Evolutionary conservation across 2,329 filamentous ascomycete species (phyloP), one percentile per base, ranked within the genome.

Genomic region (Phialocephala sp.): DNA sequence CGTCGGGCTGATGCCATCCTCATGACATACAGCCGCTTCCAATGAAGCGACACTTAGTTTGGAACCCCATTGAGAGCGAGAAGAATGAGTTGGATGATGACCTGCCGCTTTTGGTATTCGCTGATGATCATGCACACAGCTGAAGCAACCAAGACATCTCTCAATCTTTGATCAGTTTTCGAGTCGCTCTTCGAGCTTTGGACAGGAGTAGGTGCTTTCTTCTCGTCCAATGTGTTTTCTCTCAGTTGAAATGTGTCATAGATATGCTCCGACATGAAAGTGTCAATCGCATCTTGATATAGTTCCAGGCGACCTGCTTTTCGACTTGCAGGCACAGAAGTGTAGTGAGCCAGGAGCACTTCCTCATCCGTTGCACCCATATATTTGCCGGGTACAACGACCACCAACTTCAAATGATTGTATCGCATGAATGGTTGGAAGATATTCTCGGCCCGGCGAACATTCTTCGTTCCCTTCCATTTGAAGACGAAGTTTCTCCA

Each of bases 301-400:
- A 69, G 35, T 20, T 69, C 64, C 14, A 69, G 55, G 5, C 65
- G 62, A 47, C 65, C 67, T 43, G 65, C 56, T 62, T 69, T 67
- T 6, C 67, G 65, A 14, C 37, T 54, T 8, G 55, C 39, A 20
- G 56, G 43, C 15, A 60, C 60, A 62, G 60, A 69, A 1, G 58
- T 57, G 36, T 67, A 69, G 1, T 35, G 20, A 32, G 67, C 67
- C 32, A 69, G 35, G 14, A 66, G 32, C 9, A 66, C 2, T 50
- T 67, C 62, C 12, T 56, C 56, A 4, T 60, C 47, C 3, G 8
- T 22, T 39, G 11, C 4, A n/a, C 35, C 18, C 15, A 22, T n/a
- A 36, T 11, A 5, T 22, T n/a, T 41, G 8, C 55, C 24, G 35
- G 63, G 60, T 5, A 57, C 27, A 15, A 52, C 41, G 24, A 67